These are phyloP conservation scores for Epichloe gansuensis DNA, from an alignment of 2,329 filamentous ascomycete species.

Conservation along the genomic window DNA sequence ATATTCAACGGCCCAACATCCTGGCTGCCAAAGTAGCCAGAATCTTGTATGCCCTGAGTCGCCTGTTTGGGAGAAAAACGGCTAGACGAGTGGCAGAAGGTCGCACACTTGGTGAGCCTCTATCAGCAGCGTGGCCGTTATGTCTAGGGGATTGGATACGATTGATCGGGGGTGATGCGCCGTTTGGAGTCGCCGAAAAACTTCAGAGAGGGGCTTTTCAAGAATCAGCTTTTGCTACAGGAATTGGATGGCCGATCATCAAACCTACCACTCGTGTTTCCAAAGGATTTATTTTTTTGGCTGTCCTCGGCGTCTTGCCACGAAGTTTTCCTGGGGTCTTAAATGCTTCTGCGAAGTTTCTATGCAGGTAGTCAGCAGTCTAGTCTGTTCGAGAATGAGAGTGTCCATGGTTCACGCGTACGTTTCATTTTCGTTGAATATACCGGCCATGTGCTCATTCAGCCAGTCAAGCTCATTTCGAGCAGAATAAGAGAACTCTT, in stretches of 20 bases:
- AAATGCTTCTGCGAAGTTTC: slow-evolving; percentile 89
- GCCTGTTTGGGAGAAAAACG: slow-evolving; percentile 18
- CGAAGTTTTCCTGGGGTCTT: slow-evolving; percentile 81
- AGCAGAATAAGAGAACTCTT: slow-evolving; percentile 87
- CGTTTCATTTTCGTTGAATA: slow-evolving; percentile 81
- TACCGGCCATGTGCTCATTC: slow-evolving; percentile 95
- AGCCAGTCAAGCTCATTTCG: slow-evolving; percentile 95
- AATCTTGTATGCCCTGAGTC: slow-evolving; percentile 34
- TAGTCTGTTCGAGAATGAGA: background rate
- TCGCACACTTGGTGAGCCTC: slow-evolving; percentile 22
- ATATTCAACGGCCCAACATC: slow-evolving; percentile 19
- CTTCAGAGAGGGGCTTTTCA: slow-evolving; percentile 44
- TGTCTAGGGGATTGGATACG: slow-evolving; percentile 46
- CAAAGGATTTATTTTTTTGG: slow-evolving; percentile 44
- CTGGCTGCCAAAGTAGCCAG: slow-evolving; percentile 62
- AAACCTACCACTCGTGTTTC: slow-evolving; percentile 53
- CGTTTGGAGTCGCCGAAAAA: slow-evolving; percentile 44
- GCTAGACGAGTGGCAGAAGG: slow-evolving; percentile 18
- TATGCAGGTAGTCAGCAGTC: slow-evolving; percentile 25
- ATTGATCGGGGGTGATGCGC: slow-evolving; percentile 36
- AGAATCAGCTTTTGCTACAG: slow-evolving; percentile 14
- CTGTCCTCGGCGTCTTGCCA: slow-evolving; percentile 67
- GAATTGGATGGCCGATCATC: slow-evolving; percentile 5
- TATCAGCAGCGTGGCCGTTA: slow-evolving; percentile 40
- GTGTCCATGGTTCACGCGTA: slow-evolving; percentile 28